Evolutionary conservation across 176 grass and related monocot species (phyloP).

Genomic region (Cenchrus americanus): DNA sequence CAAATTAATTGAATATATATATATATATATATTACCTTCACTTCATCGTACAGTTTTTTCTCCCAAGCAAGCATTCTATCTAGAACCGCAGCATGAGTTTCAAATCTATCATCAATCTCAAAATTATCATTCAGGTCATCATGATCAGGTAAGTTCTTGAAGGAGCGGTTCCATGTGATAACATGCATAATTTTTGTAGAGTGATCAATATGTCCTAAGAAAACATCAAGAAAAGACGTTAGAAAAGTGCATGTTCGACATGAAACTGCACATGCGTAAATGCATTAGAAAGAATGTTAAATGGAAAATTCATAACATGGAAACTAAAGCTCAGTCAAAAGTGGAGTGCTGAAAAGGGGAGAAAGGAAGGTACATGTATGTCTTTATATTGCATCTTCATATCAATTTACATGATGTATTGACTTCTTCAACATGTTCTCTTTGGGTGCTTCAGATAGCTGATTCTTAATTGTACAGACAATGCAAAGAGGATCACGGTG

Average conservation of each 20-base stretch:
- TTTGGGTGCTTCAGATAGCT: not conserved
- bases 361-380: not conserved
- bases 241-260: slow-evolving; percentile 2
- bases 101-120: slow-evolving; percentile 61
- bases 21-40: slow-evolving; percentile 70
- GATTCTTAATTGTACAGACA: slow-evolving; percentile 3
- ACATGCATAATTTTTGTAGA: slow-evolving; percentile 94
- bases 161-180: slow-evolving; percentile 97
- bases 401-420: not conserved
- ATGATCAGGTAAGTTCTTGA: slow-evolving; percentile 72
- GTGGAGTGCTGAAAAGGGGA: not conserved
- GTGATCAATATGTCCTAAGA: slow-evolving; percentile 86
- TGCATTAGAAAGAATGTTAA: slow-evolving; percentile 1
- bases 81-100: slow-evolving; percentile 88
- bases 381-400: not conserved
- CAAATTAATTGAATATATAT: slow-evolving; percentile 25
- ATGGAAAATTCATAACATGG: slow-evolving; percentile 7
- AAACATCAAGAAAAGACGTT: slow-evolving; percentile 31
- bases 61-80: slow-evolving; percentile 99
- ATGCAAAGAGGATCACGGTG: not conserved
- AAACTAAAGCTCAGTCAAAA: slow-evolving; percentile 25
- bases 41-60: slow-evolving; percentile 95
- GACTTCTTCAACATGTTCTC: not conserved
- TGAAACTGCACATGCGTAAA: not conserved
- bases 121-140: slow-evolving; percentile 65